Conservation (phyloP, 2,329 filamentous ascomycete species). For the Fusarium devonianum region DNA sequence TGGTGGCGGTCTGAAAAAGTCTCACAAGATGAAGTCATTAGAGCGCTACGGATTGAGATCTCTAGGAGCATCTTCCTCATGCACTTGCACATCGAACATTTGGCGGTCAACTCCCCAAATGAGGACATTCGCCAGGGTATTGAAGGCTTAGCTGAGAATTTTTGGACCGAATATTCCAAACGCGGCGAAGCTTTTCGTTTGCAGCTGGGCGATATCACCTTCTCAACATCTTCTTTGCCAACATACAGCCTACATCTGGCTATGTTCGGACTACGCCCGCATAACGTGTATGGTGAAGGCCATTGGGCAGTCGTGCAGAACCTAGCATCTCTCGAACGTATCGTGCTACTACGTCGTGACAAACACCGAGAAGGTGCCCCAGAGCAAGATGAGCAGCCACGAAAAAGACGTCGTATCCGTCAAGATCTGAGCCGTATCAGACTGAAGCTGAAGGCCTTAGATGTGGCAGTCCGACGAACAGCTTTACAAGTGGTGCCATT, state of each 20-base stretch:
- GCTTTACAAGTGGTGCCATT: conserved; percentile 67
- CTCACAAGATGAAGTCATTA: conserved; percentile 66
- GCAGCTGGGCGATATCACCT: conserved; percentile 78
- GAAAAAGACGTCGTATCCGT: conserved; percentile 59
- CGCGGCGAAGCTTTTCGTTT: conserved; percentile 75
- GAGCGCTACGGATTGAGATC: conserved; percentile 77
- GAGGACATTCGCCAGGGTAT: conserved; percentile 56
- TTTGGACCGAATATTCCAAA: conserved; percentile 81
- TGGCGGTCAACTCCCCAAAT: conserved; percentile 55
- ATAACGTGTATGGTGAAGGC: conserved; percentile 63
- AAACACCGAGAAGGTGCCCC: conserved; percentile 34
- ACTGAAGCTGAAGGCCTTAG: conserved; percentile 55
- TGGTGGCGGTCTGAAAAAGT: conserved; percentile 79
- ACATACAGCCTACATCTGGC: conserved; percentile 55
- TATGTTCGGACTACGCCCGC: conserved; percentile 61
- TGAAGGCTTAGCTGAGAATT: conserved; percentile 70
- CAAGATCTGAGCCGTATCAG: conserved; percentile 55
- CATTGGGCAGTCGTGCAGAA: conserved; percentile 67
- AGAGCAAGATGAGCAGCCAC: conserved; percentile 54
- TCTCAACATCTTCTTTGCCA: conserved; percentile 56
- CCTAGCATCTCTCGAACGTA: conserved; percentile 63
- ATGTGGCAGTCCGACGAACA: conserved; percentile 55
- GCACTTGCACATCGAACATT: conserved; percentile 67
- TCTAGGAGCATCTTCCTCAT: conserved; percentile 74
- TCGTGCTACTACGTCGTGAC: conserved; percentile 47